Evolutionary conservation across 2,329 filamentous ascomycete genomes (phyloP).

Genomic region (Cyclaneusma minus): DNA sequence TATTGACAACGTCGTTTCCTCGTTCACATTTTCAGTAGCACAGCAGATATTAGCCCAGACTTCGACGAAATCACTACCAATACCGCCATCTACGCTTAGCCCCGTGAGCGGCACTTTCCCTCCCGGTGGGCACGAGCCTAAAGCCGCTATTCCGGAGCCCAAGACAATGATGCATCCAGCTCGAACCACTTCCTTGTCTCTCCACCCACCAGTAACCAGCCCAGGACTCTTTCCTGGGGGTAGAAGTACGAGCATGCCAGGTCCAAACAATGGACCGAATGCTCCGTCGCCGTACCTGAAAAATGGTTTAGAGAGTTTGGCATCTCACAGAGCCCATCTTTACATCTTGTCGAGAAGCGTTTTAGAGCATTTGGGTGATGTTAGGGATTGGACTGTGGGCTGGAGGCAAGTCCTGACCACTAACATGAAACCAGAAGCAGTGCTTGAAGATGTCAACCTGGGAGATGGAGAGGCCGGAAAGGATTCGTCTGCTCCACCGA

Average conservation of each 20-base stretch:
- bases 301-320: constrained; percentile 62
- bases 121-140: constrained; percentile 35
- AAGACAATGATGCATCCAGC: constrained; percentile 59
- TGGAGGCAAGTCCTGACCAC: constrained; percentile 43
- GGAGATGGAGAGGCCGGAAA: constrained; percentile 21
- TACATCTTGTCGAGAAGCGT: constrained; percentile 67
- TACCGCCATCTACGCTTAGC: constrained; percentile 41
- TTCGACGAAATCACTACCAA: constrained; percentile 49
- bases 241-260: constrained; percentile 22
- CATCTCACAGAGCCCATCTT: constrained; percentile 69
- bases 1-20: constrained; percentile 60
- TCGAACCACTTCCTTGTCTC: constrained; percentile 43
- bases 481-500: background rate
- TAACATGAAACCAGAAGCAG: constrained; percentile 25
- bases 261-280: constrained; percentile 23
- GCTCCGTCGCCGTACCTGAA: constrained; percentile 34
- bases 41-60: constrained; percentile 68
- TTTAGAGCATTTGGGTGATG: constrained; percentile 57
- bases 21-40: constrained; percentile 62
- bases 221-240: constrained; percentile 37
- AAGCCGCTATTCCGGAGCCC: constrained; percentile 46
- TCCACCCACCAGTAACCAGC: constrained; percentile 25
- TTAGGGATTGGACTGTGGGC: constrained; percentile 59
- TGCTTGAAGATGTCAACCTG: constrained; percentile 43
- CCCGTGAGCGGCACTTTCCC: constrained; percentile 4